phyloP scores from a whole-genome alignment of 2,329 filamentous ascomycete genomes.

The Aspergillus tamarii region DNA sequence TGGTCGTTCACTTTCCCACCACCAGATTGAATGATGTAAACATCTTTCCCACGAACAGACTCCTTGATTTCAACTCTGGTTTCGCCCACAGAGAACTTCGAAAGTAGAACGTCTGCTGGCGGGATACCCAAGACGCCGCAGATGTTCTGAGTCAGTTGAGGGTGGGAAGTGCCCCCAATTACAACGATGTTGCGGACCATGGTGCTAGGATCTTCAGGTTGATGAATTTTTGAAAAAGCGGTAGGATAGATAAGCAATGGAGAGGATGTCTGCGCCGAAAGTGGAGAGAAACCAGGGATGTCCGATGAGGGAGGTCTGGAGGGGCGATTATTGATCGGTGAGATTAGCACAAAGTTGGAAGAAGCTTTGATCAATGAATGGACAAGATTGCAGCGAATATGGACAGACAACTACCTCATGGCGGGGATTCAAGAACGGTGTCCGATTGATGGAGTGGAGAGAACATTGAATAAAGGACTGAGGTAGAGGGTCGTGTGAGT shows the following conservation, averaged over 20 bases:
- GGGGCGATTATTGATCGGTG: slow-evolving; percentile 26
- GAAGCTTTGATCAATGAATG: slow-evolving; percentile 7
- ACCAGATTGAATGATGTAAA: slow-evolving; percentile 96
- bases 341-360: slow-evolving; percentile 21
- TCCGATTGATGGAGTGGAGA: slow-evolving; percentile 25
- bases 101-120: slow-evolving; percentile 79
- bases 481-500: slow-evolving; percentile 37
- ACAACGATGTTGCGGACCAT: slow-evolving; percentile 98
- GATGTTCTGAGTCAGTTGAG: slow-evolving; percentile 80
- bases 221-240: slow-evolving; percentile 19
- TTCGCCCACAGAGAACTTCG: slow-evolving; percentile 94
- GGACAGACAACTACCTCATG: slow-evolving; percentile 39
- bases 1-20: slow-evolving; percentile 94
- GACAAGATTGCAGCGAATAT: slow-evolving; percentile 17
- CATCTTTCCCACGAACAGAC: slow-evolving; percentile 96
- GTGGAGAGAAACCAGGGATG: slow-evolving; percentile 30
- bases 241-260: slow-evolving; percentile 19
- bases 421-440: slow-evolving; percentile 29
- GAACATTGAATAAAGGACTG: slow-evolving; percentile 26
- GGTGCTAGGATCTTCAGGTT: slow-evolving; percentile 21
- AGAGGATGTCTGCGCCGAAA: slow-evolving; percentile 21
- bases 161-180: slow-evolving; percentile 91
- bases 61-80: slow-evolving; percentile 94
- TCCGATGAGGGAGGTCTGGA: slow-evolving; percentile 34
- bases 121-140: slow-evolving; percentile 87